Evolutionary conservation across 2,329 filamentous ascomycete species (phyloP), one percentile per base, ranked within the genome.

Genomic region (Trichoderma koningii): DNA sequence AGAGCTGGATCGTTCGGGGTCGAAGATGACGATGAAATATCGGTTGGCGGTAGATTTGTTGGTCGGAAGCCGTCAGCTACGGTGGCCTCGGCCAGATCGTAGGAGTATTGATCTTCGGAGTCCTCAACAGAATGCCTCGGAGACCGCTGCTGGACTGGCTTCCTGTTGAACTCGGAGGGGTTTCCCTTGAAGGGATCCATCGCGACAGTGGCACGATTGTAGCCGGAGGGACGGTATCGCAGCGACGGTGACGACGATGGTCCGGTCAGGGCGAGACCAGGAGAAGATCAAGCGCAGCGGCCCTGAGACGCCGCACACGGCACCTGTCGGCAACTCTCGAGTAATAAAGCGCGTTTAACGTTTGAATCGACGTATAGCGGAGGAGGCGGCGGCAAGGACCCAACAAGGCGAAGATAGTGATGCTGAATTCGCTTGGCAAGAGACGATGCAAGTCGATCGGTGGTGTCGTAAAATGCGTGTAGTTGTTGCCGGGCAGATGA

Each of bases 61-160:
- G 81, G 82, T 65, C 81, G 77, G 69, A 83, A 84, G 59, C 82
- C 83, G 70, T 85, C 83, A 17, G 83, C 81, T 64, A 87, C 79
- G 57, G 79, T 78, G 74, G 82, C 78, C 30, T 80, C 82, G 55
- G 76, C 76, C 71, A 84, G 70, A 68, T 81, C 81, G 66, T 83
- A 84, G 50, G 79, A 76, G 34, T 83, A 79, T 41, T 84, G 81
- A 67, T 81, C 78, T 57, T 74, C 75, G 51, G 65, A 41, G 5
- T 42, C 60, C 3, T 62, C 41, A 4, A 34, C 55, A 17, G 50
- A 53, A 70, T 76, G 67, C 68, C 77, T 77, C 60, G 76, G 73
- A 38, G 82, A 81, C 26, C 72, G 72, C 69, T 79, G 77, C 47
- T 74, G 74, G 47, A 82, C 83, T 55, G 75, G 73, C 68, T 76